These are phyloP conservation scores for Graphiopsis chlorocephala DNA, from an alignment of 2,329 filamentous ascomycete species.

Conservation along the genomic window DNA sequence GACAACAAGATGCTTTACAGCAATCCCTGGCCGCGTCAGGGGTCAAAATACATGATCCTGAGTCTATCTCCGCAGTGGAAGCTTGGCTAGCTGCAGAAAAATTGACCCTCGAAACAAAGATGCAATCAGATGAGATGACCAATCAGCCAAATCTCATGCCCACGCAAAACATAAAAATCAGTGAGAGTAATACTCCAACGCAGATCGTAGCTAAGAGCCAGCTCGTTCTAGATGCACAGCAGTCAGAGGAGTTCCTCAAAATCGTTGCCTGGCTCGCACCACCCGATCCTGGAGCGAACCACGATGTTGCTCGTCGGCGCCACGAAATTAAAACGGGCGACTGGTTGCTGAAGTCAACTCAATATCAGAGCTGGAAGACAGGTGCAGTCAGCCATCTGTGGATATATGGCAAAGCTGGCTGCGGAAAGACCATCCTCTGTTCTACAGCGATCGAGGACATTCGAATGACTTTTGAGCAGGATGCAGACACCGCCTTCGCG, in stretches of 20 bases:
- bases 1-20: no score
- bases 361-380: slow-evolving; percentile 22
- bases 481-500: slow-evolving; percentile 15
- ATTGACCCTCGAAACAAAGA: no score
- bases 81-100: no score
- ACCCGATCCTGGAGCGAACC: slow-evolving; percentile 24
- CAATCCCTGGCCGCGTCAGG: no score
- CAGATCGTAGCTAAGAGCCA: not conserved
- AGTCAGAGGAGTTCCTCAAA: slow-evolving; percentile 18
- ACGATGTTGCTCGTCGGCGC: slow-evolving; percentile 20
- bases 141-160: no score
- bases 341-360: slow-evolving; percentile 22
- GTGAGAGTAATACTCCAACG: not conserved
- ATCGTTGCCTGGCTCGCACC: slow-evolving; percentile 22
- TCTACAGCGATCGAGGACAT: slow-evolving; percentile 26
- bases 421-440: slow-evolving; percentile 26
- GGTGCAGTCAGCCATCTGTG: slow-evolving; percentile 20
- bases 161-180: no score
- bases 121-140: no score
- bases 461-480: slow-evolving; percentile 11
- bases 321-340: slow-evolving; percentile 23
- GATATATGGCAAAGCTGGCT: slow-evolving; percentile 25
- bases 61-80: no score
- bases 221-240: slow-evolving; percentile 2
- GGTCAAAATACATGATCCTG: no score